Conservation (phyloP, 305 asterid genomes). For the Solanum hybrid region DNA sequence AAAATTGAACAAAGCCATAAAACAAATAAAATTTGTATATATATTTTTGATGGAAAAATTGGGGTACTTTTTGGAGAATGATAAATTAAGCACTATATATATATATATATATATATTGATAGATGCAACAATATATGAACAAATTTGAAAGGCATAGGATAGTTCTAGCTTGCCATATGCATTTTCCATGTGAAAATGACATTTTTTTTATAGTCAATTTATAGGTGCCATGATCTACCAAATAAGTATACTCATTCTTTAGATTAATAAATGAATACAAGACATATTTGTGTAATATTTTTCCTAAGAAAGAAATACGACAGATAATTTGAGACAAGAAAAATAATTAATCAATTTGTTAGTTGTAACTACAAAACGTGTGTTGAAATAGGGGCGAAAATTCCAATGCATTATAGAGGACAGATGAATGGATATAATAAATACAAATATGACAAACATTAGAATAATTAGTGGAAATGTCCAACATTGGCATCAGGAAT, state of each 20-base stretch:
- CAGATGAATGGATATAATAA: not conserved
- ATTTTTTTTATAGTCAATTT: not conserved
- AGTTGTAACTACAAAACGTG: not conserved
- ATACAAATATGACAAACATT: not conserved
- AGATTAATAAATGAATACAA: not conserved
- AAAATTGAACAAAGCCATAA: constrained; percentile 17
- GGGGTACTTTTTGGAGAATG: not conserved
- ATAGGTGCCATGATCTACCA: not conserved
- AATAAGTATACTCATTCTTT: not conserved
- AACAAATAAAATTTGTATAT: not conserved
- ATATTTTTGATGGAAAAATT: not conserved
- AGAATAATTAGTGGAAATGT: not conserved
- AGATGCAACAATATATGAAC: not conserved
- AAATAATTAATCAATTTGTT: not conserved
- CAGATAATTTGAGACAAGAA: accelerated
- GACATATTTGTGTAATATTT: not conserved
- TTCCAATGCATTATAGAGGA: not conserved
- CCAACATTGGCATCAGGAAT: not conserved
- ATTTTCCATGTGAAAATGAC: not conserved
- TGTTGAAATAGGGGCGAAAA: not conserved
- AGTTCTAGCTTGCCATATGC: not conserved
- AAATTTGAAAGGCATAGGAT: not conserved
- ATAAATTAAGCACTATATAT: not conserved
- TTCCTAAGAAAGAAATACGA: not conserved
- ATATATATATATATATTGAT: not conserved